Percentiles rank a stretch among this genome's conserved stretches.
These are phyloP conservation scores for Strigomonas culicis DNA, from an alignment of 208 protist genomes.

Conservation along the genomic window DNA sequence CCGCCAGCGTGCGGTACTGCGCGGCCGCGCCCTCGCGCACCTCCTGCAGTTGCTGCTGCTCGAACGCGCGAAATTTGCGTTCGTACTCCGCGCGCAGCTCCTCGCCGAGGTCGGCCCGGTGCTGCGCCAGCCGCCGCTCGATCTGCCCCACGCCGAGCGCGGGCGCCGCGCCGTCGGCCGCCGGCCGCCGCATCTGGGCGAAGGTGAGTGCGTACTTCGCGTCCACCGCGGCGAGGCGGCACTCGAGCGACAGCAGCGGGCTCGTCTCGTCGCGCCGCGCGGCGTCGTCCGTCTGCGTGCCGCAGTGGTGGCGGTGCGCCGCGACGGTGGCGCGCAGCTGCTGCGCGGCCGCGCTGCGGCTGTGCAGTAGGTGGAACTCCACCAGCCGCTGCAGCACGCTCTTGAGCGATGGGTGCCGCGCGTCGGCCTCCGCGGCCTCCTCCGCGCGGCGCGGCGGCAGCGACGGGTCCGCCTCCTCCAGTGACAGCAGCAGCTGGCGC, in stretches of 20 bases:
- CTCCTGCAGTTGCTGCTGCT: slow-evolving; percentile 49
- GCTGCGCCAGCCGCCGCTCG: slow-evolving; percentile 67
- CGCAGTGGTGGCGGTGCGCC: slow-evolving; percentile 31
- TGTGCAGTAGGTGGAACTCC: slow-evolving; percentile 28
- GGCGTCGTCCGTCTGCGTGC: slow-evolving; percentile 56
- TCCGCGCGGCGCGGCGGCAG: neutral
- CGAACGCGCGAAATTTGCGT: slow-evolving; percentile 63
- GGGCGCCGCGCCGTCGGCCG: neutral
- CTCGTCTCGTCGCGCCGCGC: slow-evolving; percentile 20
- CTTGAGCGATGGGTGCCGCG: slow-evolving; percentile 15
- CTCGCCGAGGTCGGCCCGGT: slow-evolving; percentile 64
- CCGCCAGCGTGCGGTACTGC: slow-evolving; percentile 41
- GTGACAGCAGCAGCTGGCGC: slow-evolving; percentile 31
- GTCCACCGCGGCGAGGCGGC: slow-evolving; percentile 80
- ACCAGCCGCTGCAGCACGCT: slow-evolving; percentile 67
- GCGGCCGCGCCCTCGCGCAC: slow-evolving; percentile 46
- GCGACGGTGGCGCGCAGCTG: slow-evolving; percentile 1
- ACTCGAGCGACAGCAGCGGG: slow-evolving; percentile 64
- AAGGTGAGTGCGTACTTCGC: slow-evolving; percentile 83
- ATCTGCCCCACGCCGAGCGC: slow-evolving; percentile 64
- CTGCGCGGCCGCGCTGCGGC: neutral
- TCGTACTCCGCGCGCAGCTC: slow-evolving; percentile 75
- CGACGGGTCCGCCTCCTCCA: neutral
- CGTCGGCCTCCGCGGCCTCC: slow-evolving; percentile 20
- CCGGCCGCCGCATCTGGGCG: slow-evolving; percentile 39